Evolutionary conservation across 2,329 filamentous ascomycete genomes (phyloP).

Genomic region (Penicillium rolfsii): DNA sequence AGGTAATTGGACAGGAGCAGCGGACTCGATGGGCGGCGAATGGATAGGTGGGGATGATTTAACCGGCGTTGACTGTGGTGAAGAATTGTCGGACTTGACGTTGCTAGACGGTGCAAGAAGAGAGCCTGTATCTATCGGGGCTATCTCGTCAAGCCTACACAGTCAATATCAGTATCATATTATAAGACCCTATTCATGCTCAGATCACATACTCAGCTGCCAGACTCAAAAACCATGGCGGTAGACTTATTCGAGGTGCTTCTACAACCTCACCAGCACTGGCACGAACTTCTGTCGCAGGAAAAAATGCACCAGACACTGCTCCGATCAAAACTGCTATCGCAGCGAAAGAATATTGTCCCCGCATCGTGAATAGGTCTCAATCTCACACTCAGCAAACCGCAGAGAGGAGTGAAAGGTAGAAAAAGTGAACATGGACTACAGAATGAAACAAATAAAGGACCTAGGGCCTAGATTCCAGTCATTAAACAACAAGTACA

Average conservation of each 20-base stretch:
- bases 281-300: conserved; percentile 2
- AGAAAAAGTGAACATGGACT: background rate
- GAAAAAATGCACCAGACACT: conserved; percentile 22
- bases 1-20: background rate
- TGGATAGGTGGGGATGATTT: background rate
- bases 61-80: background rate
- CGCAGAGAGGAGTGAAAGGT: background rate
- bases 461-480: background rate
- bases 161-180: background rate
- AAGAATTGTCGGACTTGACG: background rate
- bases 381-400: conserved; percentile 13
- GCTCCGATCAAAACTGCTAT: conserved; percentile 16
- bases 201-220: conserved; percentile 7
- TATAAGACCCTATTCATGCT: background rate
- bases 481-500: conserved; percentile 5
- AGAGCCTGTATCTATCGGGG: background rate
- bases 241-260: conserved; percentile 3
- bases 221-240: conserved; percentile 13
- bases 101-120: background rate
- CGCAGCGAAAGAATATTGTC: conserved; percentile 15
- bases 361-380: conserved; percentile 24
- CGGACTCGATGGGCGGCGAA: background rate
- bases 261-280: background rate
- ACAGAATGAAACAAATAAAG: background rate
- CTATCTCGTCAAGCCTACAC: background rate